Evolutionary conservation across 257 asterid species (phyloP), one percentile per base, ranked within the genome.

Genomic region (Rehmannia glutinosa): DNA sequence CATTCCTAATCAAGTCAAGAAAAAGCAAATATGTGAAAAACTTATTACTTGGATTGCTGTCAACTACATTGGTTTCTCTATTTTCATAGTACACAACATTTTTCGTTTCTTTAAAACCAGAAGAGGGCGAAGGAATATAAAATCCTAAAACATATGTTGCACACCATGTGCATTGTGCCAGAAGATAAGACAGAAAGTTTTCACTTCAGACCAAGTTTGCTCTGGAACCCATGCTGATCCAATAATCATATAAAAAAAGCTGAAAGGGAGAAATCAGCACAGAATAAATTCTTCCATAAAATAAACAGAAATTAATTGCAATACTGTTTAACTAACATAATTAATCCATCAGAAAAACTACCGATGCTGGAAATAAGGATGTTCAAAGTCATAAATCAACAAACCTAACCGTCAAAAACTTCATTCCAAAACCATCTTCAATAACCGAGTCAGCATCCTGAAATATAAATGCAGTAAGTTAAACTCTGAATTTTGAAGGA

Each of bases 381-480:
- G 66, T 39, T 67, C 68, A 77, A 77, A 77, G 61, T 66, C 78
- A 65, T 71, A 58, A 69, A 74, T 61, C 66, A 65, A 83, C 77
- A 81, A 69, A 78, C 83, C 70, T 79, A 82, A 83, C 74, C 65
- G 82, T 79, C 79, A 83, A 36, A 62, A 69, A 77, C 73, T 78
- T 73, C 69, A 70, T 32, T 62, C 59, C 73, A 51, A 75, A 69
- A 84, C 58, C 72, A 65, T 70, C 83, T 72, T 71, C 74, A 66
- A 57, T 10, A 66, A 63, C 51, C 65, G 70, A 66, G 64, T 80
- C 82, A 85, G 80, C 85, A 72, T 71, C 90, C 89, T 87, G 87
- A 83, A 84, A 83, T 62, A 64, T 45, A 72, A 73, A 79, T 50
- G 53, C 57, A 73, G 65, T 66, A 79, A 78, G 87, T 64, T 66